Conservation (phyloP, 352 stramenopile species). For the Globisporangium cystogenes region DNA sequence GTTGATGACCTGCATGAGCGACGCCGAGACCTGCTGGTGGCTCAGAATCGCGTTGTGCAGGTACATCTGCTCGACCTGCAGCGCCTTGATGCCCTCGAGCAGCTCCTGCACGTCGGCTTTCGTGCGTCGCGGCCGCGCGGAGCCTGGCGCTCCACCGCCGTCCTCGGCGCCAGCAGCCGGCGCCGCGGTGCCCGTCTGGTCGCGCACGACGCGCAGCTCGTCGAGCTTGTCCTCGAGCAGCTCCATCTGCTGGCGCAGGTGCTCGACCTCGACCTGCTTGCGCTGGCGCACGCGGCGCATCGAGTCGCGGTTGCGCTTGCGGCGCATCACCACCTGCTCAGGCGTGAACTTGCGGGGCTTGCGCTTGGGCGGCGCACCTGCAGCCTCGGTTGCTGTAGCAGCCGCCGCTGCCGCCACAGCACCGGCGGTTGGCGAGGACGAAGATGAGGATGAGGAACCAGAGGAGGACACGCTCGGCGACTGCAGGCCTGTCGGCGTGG, state of each 20-base stretch:
- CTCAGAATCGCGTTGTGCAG: conserved; percentile 6
- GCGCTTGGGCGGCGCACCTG: background rate
- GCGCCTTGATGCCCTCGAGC: conserved; percentile 7
- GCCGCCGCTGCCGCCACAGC: background rate
- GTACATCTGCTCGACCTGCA: conserved; percentile 9
- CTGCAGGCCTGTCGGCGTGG: background rate
- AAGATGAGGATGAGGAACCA: background rate
- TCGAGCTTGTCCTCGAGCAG: conserved; percentile 8
- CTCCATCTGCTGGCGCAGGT: conserved; percentile 12
- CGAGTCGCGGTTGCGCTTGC: conserved; percentile 25
- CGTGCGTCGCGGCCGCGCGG: conserved; percentile 4
- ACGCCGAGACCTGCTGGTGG: conserved; percentile 4
- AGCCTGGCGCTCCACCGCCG: background rate
- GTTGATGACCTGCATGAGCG: conserved; percentile 5
- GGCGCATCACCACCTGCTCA: conserved; percentile 10
- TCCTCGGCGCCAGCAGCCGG: background rate
- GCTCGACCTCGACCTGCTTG: conserved; percentile 11
- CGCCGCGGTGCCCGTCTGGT: background rate
- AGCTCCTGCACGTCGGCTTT: conserved; percentile 10
- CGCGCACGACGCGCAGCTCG: background rate
- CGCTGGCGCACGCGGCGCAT: conserved; percentile 23
- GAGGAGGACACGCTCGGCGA: background rate
- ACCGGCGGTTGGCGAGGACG: background rate
- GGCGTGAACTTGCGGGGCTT: conserved; percentile 7
- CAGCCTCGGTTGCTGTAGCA: background rate